Evolutionary conservation across 768 basidiomycete species (phyloP).

Genomic region (Floccularia luteovirens): DNA sequence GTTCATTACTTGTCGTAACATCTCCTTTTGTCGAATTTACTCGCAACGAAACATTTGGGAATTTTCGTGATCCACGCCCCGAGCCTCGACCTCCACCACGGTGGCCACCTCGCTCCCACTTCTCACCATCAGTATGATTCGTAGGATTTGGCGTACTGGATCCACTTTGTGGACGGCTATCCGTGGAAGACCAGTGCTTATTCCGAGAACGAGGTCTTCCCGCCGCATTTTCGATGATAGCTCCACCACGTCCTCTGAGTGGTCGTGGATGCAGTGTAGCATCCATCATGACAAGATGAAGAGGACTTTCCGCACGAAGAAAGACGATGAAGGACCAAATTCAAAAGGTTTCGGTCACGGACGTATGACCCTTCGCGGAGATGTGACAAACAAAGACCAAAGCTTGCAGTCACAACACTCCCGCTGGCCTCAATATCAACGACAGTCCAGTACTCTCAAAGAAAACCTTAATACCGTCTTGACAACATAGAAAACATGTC

Average conservation of each 20-base stretch:
- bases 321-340: too few relatives aligned
- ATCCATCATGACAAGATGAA: too few relatives aligned
- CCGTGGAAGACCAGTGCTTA: slow-evolving; percentile 54
- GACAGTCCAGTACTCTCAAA: too few relatives aligned
- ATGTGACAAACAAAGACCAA: too few relatives aligned
- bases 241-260: too few relatives aligned
- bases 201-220: slow-evolving; percentile 38
- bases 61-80: slow-evolving; percentile 24
- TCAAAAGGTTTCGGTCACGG: too few relatives aligned
- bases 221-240: slow-evolving; percentile 7
- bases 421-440: too few relatives aligned
- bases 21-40: slow-evolving; percentile 26
- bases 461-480: too few relatives aligned
- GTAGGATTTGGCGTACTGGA: slow-evolving; percentile 26
- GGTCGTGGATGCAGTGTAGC: too few relatives aligned
- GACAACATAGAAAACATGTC: slow-evolving; percentile 14
- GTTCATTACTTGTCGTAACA: slow-evolving; percentile 21
- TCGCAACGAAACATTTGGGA: slow-evolving; percentile 31
- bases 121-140: slow-evolving; percentile 36
- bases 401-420: too few relatives aligned
- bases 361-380: too few relatives aligned
- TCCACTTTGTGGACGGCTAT: slow-evolving; percentile 25
- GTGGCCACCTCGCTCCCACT: slow-evolving; percentile 59
- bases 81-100: slow-evolving; percentile 35
- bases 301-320: too few relatives aligned